Percentiles rank a stretch among this genome's conserved stretches.
Conservation (phyloP, 768 basidiomycete genomes). For the Trametes elegans region DNA sequence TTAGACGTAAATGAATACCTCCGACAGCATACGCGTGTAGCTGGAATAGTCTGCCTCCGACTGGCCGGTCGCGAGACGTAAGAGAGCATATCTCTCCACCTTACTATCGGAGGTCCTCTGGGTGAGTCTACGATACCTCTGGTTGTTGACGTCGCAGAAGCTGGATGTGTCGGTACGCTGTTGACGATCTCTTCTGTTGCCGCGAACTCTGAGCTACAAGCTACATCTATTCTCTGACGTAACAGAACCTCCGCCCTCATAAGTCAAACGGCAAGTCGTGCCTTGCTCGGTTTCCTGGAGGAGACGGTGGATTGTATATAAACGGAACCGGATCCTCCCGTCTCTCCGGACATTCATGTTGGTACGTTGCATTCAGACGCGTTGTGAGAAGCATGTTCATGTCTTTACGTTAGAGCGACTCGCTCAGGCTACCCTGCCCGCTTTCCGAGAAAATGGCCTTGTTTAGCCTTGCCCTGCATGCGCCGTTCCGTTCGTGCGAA, state of each 20-base stretch:
- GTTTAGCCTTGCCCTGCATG: not conserved
- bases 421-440: not conserved
- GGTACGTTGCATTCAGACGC: not conserved
- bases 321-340: too few species aligned
- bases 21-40: too few species aligned
- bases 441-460: not conserved
- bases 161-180: not conserved
- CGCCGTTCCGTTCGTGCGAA: not conserved
- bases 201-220: not conserved
- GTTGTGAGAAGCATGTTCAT: not conserved
- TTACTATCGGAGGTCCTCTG: not conserved
- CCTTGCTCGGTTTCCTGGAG: not conserved
- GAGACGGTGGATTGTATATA: not conserved
- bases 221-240: not conserved
- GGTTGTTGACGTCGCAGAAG: not conserved
- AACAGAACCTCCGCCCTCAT: not conserved
- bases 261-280: not conserved
- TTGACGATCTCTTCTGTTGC: not conserved
- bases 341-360: too few species aligned
- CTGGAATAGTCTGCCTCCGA: not conserved
- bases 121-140: not conserved
- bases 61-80: not conserved
- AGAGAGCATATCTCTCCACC: not conserved
- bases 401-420: not conserved
- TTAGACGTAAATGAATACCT: too few species aligned